Percentiles rank a stretch among this genome's conserved stretches.
phyloP scores from a whole-genome alignment of 108 stramenopile genomes.

The Bacterosira constricta region DNA sequence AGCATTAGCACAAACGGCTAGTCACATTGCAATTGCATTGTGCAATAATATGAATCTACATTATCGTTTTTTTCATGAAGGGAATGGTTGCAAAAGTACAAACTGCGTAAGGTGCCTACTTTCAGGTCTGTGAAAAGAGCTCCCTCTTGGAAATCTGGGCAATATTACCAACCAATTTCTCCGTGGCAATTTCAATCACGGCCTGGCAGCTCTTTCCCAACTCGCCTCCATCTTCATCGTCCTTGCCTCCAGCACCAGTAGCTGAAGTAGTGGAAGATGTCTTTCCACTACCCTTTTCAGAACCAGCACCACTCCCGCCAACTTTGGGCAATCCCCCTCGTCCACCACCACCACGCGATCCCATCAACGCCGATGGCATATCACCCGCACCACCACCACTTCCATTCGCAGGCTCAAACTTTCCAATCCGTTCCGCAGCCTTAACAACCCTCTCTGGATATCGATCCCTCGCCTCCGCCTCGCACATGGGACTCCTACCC shows the following conservation, averaged over 20 bases:
- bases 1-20: neutral
- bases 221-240: constrained; percentile 27
- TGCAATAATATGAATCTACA: too few relatives aligned
- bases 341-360: neutral
- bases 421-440: constrained; percentile 32
- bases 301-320: constrained; percentile 10
- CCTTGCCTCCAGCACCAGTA: neutral
- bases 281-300: neutral
- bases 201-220: constrained; percentile 48
- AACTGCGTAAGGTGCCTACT: neutral
- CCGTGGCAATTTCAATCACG: constrained; percentile 47
- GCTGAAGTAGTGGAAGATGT: neutral
- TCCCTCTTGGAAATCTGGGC: constrained; percentile 41
- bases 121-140: constrained; percentile 30
- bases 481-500: constrained; percentile 33
- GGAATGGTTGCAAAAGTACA: too few relatives aligned
- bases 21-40: neutral
- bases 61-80: too few relatives aligned
- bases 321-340: neutral
- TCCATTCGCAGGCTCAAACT: constrained; percentile 1
- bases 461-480: constrained; percentile 29
- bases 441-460: constrained; percentile 30
- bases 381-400: neutral
- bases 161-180: constrained; percentile 47
- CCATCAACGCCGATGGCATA: constrained; percentile 4